A percentile compares a stretch with the other conserved stretches of the same genome.
phyloP scores from a whole-genome alignment of 768 basidiomycete genomes.

The Xerocomus spinulosus region DNA sequence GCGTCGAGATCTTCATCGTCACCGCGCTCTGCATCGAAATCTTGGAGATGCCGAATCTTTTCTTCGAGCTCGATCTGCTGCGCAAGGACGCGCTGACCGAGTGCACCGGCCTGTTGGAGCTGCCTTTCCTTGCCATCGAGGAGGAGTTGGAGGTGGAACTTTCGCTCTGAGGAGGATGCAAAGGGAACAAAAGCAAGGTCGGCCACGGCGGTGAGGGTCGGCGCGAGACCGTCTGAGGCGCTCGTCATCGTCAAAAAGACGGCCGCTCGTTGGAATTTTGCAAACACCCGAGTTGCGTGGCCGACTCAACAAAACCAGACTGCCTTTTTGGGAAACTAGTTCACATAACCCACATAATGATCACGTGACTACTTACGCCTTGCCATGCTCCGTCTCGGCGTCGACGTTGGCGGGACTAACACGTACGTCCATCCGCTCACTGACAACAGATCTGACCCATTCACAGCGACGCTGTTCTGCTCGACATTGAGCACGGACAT shows the following conservation, averaged over 20 bases:
- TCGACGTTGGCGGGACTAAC: conserved; percentile 35
- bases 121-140: conserved; percentile 91
- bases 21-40: conserved; percentile 57
- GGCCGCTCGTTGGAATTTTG: conserved; percentile 15
- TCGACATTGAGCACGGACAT: conserved; percentile 12
- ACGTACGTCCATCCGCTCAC: conserved; percentile 22
- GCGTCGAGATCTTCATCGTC: conserved; percentile 62
- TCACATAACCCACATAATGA: neutral
- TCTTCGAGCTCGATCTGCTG: conserved; percentile 94
- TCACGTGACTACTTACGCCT: neutral
- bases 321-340: conserved; percentile 1
- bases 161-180: conserved; percentile 55
- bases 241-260: conserved; percentile 37
- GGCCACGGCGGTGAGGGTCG: conserved; percentile 34
- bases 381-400: conserved; percentile 23
- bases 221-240: conserved; percentile 34
- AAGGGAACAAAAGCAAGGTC: conserved; percentile 40
- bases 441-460: too few species aligned
- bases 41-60: conserved; percentile 77
- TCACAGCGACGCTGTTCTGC: conserved; percentile 31
- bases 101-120: conserved; percentile 83
- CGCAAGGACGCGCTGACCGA: conserved; percentile 89
- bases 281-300: neutral
- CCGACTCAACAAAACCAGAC: neutral
- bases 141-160: conserved; percentile 59